Evolutionary conservation across 768 basidiomycete genomes (phyloP).

Genomic region (Mycena kentingensis): DNA sequence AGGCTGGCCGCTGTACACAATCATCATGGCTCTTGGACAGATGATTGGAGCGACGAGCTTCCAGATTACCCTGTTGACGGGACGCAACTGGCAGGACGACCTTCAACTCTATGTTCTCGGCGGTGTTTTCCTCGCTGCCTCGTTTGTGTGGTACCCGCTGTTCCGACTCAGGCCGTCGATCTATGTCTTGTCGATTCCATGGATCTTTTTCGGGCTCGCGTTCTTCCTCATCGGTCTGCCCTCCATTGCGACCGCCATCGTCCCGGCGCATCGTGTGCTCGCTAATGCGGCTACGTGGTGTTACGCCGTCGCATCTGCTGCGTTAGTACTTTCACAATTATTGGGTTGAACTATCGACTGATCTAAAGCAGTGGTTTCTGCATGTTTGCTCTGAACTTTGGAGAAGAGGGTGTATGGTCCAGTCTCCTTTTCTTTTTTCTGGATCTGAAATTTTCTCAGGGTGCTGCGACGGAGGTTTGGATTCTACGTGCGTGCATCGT

Average conservation of each 20-base stretch:
- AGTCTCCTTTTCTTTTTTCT: slow-evolving; percentile 5
- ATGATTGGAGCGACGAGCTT: slow-evolving; percentile 92
- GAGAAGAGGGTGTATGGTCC: slow-evolving; percentile 85
- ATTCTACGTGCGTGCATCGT: slow-evolving; percentile 88
- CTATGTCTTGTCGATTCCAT: slow-evolving; percentile 82
- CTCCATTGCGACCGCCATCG: slow-evolving; percentile 63
- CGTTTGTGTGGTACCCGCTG: slow-evolving; percentile 85
- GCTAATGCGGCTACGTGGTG: slow-evolving; percentile 84
- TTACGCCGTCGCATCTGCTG: slow-evolving; percentile 91
- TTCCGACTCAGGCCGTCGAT: slow-evolving; percentile 89
- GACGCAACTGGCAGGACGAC: slow-evolving; percentile 79
- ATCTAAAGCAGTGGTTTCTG: slow-evolving; percentile 56
- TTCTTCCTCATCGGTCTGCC: slow-evolving; percentile 93
- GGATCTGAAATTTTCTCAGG: slow-evolving; percentile 43
- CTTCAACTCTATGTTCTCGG: slow-evolving; percentile 90
- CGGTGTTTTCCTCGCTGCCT: slow-evolving; percentile 81
- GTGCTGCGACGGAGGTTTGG: slow-evolving; percentile 95
- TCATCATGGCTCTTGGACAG: slow-evolving; percentile 85
- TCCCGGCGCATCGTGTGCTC: slow-evolving; percentile 63
- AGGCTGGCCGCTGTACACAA: slow-evolving; percentile 91
- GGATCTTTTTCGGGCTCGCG: slow-evolving; percentile 88
- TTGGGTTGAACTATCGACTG: not conserved
- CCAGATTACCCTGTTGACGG: slow-evolving; percentile 89
- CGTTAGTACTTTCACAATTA: slow-evolving; percentile 26
- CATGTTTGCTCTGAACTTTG: slow-evolving; percentile 95